These are phyloP conservation scores for Neonectria sp. DNA, from an alignment of 2,329 filamentous ascomycete genomes.

Conservation along the genomic window DNA sequence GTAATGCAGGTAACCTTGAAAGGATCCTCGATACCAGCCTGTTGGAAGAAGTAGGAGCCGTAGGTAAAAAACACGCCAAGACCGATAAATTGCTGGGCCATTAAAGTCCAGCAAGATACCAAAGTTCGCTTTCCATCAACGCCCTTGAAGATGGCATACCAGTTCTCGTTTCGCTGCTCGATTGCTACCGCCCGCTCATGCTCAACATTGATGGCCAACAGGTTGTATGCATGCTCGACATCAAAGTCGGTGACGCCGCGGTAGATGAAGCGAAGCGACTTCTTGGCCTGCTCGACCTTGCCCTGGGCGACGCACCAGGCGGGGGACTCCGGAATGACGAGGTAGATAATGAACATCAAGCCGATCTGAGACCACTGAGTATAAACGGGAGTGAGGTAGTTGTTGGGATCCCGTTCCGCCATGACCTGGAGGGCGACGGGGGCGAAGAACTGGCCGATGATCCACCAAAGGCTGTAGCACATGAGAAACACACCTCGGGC, in stretches of 20 bases:
- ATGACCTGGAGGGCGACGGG: conserved; percentile 55
- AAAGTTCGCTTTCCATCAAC: conserved; percentile 46
- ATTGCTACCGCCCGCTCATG: conserved; percentile 45
- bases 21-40: conserved; percentile 44
- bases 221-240: conserved; percentile 47
- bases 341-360: conserved; percentile 56
- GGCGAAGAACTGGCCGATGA: conserved; percentile 59
- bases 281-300: conserved; percentile 25
- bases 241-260: conserved; percentile 47
- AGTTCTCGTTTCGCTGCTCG: conserved; percentile 43
- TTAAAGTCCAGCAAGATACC: conserved; percentile 48
- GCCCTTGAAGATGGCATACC: conserved; percentile 30
- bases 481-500: conserved; percentile 58
- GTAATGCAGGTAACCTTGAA: conserved; percentile 38
- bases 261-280: conserved; percentile 36
- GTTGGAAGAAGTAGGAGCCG: conserved; percentile 61
- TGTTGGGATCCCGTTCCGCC: conserved; percentile 49
- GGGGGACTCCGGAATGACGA: conserved; percentile 45
- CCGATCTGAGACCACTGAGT: conserved; percentile 56
- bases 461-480: conserved; percentile 61
- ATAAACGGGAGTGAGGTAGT: conserved; percentile 59
- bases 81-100: conserved; percentile 37
- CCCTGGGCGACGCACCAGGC: conserved; percentile 54
- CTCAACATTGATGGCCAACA: conserved; percentile 39
- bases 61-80: conserved; percentile 61